Percentiles rank a stretch among this genome's conserved stretches.
Conservation (phyloP, 495 filamentous ascomycete species). For the Baudoinia panamericana region DNA sequence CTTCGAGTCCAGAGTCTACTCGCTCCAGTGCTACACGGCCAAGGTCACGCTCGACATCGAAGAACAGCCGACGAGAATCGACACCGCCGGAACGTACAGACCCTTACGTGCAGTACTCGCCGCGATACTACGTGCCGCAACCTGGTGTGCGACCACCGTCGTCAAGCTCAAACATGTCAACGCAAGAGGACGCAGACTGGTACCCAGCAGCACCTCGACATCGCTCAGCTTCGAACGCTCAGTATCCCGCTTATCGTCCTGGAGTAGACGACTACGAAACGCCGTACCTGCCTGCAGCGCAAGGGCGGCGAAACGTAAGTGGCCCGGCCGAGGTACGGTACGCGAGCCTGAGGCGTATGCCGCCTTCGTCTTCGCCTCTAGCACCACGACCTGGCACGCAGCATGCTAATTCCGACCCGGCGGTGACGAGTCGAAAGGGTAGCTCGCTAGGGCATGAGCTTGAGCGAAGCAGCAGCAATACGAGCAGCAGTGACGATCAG, state of each 20-base stretch:
- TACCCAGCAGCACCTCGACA: conserved; percentile 8
- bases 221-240: conserved; percentile 19
- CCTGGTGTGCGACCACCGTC: conserved; percentile 23
- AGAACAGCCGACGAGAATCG: conserved; percentile 16
- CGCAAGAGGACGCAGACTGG: conserved; percentile 23
- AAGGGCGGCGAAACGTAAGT: conserved; percentile 13
- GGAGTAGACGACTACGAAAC: conserved; percentile 18
- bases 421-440: conserved; percentile 8
- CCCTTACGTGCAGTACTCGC: conserved; percentile 21
- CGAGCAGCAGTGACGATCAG: conserved; percentile 14
- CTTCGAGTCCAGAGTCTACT: conserved; percentile 15
- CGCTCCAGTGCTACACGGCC: conserved; percentile 16
- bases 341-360: conserved; percentile 12
- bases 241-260: conserved; percentile 13
- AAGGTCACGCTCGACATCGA: conserved; percentile 25
- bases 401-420: conserved; percentile 23
- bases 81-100: conserved; percentile 14
- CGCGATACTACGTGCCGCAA: conserved; percentile 17
- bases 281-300: conserved; percentile 20
- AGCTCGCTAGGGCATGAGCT: conserved; percentile 17
- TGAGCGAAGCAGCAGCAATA: conserved; percentile 12
- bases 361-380: conserved; percentile 9
- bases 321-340: conserved; percentile 19
- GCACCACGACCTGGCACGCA: conserved; percentile 2
- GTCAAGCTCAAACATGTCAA: conserved; percentile 21